phyloP scores from a whole-genome alignment of 768 basidiomycete species.

The Leccinum arenicola region DNA sequence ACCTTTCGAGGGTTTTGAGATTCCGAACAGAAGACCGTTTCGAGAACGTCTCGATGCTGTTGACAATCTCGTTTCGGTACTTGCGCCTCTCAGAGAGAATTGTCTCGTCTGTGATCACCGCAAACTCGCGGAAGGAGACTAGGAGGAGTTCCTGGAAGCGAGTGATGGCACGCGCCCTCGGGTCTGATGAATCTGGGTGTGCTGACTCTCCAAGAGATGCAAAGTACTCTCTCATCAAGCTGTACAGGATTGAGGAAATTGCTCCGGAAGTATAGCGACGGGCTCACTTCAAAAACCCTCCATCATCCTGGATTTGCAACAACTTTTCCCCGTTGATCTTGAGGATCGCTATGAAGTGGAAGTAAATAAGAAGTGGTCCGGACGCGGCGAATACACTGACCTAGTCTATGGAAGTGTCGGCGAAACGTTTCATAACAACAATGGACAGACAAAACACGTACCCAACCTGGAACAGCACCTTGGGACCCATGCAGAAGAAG shows the following conservation, averaged over 20 bases:
- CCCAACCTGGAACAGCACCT: conserved; percentile 99
- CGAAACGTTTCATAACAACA: neutral
- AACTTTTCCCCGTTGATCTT: conserved; percentile 96
- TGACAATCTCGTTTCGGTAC: conserved; percentile 85
- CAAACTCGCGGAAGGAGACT: conserved; percentile 97
- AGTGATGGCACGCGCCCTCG: conserved; percentile 89
- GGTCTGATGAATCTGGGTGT: conserved; percentile 84
- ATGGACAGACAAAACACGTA: conserved; percentile 30
- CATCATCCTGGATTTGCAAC: conserved; percentile 93
- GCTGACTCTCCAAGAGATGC: conserved; percentile 91
- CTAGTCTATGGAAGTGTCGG: conserved; percentile 42
- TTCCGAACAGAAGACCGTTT: conserved; percentile 90
- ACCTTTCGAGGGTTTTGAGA: conserved; percentile 72
- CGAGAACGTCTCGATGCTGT: conserved; percentile 91
- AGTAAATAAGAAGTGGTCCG: conserved; percentile 11
- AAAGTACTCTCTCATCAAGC: conserved; percentile 95
- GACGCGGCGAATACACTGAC: conserved; percentile 36
- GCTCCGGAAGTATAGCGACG: neutral
- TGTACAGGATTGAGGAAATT: conserved; percentile 25
- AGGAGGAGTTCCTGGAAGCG: conserved; percentile 96
- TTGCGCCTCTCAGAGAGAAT: conserved; percentile 83
- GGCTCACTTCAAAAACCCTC: conserved; percentile 87
- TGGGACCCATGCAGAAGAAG: conserved; percentile 98
- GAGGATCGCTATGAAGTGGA: conserved; percentile 67
- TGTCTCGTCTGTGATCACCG: conserved; percentile 92